Conservation (phyloP, 352 stramenopile species). For the Globisporangium sylvaticum region DNA sequence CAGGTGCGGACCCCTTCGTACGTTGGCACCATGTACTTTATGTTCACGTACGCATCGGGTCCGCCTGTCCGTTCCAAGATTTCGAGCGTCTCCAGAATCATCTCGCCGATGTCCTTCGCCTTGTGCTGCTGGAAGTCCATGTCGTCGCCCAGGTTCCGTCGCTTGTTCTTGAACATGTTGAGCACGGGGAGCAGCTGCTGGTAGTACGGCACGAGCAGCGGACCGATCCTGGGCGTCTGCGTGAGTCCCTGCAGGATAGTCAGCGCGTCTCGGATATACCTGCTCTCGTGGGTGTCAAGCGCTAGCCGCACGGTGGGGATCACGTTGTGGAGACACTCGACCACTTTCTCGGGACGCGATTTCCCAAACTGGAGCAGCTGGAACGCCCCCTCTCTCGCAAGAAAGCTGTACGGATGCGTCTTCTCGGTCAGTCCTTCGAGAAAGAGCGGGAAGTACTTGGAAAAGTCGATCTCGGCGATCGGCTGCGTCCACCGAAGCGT, state of each 20-base stretch:
- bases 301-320: constrained; percentile 66
- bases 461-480: constrained; percentile 71
- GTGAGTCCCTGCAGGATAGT: constrained; percentile 62
- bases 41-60: constrained; percentile 90
- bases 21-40: constrained; percentile 96
- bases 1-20: constrained; percentile 78
- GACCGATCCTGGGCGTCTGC: constrained; percentile 54
- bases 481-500: constrained; percentile 55
- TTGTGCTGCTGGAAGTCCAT: constrained; percentile 90
- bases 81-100: constrained; percentile 88
- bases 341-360: constrained; percentile 50
- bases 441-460: constrained; percentile 89
- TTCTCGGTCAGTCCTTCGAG: constrained; percentile 87
- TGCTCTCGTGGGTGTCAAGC: constrained; percentile 60
- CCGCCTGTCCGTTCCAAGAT: constrained; percentile 82
- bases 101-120: constrained; percentile 74
- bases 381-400: constrained; percentile 74
- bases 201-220: constrained; percentile 89
- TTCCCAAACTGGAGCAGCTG: constrained; percentile 77
- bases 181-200: constrained; percentile 87
- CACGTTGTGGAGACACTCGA: constrained; percentile 63
- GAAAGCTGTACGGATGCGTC: constrained; percentile 69
- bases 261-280: constrained; percentile 49
- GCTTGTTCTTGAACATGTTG: constrained; percentile 89
- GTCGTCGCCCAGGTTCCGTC: constrained; percentile 86